A percentile compares a stretch with the other conserved stretches of the same genome.
These are phyloP conservation scores for Fusarium guadeloupense DNA, from an alignment of 2,329 filamentous ascomycete species.

Conservation along the genomic window DNA sequence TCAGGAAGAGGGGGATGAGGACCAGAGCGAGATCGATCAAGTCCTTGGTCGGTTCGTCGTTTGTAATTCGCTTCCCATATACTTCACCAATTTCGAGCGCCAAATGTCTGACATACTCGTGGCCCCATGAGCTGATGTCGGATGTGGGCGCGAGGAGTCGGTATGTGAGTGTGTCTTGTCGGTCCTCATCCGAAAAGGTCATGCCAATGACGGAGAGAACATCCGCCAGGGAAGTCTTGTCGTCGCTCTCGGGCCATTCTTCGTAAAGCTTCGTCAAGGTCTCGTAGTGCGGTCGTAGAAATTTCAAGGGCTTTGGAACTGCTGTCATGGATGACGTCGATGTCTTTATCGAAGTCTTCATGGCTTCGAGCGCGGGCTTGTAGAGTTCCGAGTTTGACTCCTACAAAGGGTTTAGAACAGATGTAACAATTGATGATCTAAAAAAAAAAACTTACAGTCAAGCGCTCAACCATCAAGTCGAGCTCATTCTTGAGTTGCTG, in stretches of 20 bases:
- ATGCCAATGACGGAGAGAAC: constrained; percentile 97
- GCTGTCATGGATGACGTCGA: constrained; percentile 99
- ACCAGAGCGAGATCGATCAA: constrained; percentile 84
- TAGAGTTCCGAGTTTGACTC: constrained; percentile 89
- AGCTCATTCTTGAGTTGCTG: constrained; percentile 98
- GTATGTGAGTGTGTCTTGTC: constrained; percentile 96
- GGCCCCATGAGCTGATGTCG: constrained; percentile 96
- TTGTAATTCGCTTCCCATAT: constrained; percentile 85
- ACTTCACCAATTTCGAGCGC: constrained; percentile 96
- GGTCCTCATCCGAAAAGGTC: constrained; percentile 97
- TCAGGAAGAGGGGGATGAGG: constrained; percentile 92
- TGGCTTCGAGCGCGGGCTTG: constrained; percentile 90
- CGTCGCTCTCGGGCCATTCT: constrained; percentile 82
- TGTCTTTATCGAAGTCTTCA: constrained; percentile 99
- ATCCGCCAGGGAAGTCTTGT: constrained; percentile 92
- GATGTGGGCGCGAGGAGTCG: constrained; percentile 87
- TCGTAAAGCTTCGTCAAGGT: constrained; percentile 88
- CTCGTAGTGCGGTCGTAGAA: constrained; percentile 95
- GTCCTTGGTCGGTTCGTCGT: constrained; percentile 85
- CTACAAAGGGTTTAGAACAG: constrained; percentile 55
- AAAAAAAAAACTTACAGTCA: constrained; percentile 70
- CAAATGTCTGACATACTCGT: constrained; percentile 96
- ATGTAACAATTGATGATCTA: background rate
- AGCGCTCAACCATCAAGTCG: constrained; percentile 95
- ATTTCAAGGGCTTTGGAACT: constrained; percentile 97